phyloP scores from a whole-genome alignment of 768 basidiomycete genomes.

The Pseudohyphozyma bogoriensis region DNA sequence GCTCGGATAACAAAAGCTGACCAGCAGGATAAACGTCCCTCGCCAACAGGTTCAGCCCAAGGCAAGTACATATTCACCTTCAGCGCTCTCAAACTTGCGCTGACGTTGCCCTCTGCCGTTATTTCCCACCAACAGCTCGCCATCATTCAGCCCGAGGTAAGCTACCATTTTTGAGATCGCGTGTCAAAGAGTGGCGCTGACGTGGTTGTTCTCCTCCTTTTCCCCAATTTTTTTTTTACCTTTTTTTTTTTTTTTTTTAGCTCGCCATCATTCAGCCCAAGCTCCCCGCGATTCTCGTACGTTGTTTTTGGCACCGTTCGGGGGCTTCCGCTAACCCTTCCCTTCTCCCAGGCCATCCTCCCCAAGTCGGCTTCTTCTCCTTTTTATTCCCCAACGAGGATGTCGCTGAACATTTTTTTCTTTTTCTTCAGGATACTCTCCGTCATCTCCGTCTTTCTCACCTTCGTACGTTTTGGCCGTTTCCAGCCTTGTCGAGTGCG shows the following conservation, averaged over 20 bases:
- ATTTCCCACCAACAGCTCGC: not conserved
- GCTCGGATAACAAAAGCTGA: not conserved
- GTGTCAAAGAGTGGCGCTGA: not conserved
- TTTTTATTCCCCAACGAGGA: too few relatives aligned
- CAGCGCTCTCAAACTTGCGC: not conserved
- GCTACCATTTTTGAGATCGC: not conserved
- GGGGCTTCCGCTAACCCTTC: too few relatives aligned
- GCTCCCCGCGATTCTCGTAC: too few relatives aligned
- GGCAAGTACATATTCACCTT: too few relatives aligned
- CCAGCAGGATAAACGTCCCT: not conserved
- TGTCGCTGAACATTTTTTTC: too few relatives aligned
- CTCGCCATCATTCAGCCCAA: too few relatives aligned
- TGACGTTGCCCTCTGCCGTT: not conserved
- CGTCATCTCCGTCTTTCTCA: slow-evolving; percentile 7
- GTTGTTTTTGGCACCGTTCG: too few relatives aligned
- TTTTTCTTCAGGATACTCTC: not conserved
- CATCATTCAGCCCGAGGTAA: not conserved
- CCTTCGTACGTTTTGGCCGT: slow-evolving; percentile 18
- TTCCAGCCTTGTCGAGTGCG: not conserved
- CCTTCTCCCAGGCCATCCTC: too few relatives aligned
- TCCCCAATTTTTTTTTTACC: not conserved
- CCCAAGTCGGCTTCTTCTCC: too few relatives aligned
- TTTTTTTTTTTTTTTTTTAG: not conserved
- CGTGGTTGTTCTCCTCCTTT: too few relatives aligned
- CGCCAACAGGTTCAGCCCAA: not conserved